Base-by-base conservation (phyloP, 495 filamentous ascomycete genomes). In the Aspergillus wentii region DNA sequence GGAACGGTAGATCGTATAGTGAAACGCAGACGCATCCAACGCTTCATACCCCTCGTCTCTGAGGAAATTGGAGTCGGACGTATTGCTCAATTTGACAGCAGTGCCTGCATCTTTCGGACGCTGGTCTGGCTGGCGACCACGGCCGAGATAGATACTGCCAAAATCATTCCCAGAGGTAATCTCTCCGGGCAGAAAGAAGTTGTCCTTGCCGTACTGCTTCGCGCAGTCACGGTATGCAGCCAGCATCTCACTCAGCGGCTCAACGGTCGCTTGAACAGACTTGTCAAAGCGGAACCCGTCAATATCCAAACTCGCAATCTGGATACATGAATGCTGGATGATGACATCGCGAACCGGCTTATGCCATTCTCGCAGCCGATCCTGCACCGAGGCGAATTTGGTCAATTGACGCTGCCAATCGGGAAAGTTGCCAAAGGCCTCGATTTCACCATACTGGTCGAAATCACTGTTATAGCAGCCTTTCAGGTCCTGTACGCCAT, bases 211-310 rank as follows among this genome's bases (percentile, higher is more conserved):
- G 27, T 61, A 40, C 17, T 46, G 31, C 30, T 49, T 41, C 13
- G 66, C 69, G 21, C 69, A 74, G 30, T 61, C 43, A 28, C 69
- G 62, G 33, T 67, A 59, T 30, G 38, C 37, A 15, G 58, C 40
- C n/a, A 54, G 51, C 34, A 64, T 71, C 19, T 71, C 65, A 33
- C 60, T 64, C 33, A 67, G 52, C 0, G 69, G 53, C 34, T 72
- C 69, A 22, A 68, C 53, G 9, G 69, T 72, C 9, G 67, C 52
- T 40, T 71, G 65, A 27, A 67, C 52, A 21, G 64, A 64, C 40
- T 74, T 74, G 36, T 74, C 69, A 32, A 74, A 66, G 3, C 69
- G 62, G 38, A 69, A 71, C 3, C 69, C 69, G 39, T 74, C 69
- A 17, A 74, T 60, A 33, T 74, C 69, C 23, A 74, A 47, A 51